phyloP scores from a whole-genome alignment of 208 protist genomes.

The Leishmania guyanensis region DNA sequence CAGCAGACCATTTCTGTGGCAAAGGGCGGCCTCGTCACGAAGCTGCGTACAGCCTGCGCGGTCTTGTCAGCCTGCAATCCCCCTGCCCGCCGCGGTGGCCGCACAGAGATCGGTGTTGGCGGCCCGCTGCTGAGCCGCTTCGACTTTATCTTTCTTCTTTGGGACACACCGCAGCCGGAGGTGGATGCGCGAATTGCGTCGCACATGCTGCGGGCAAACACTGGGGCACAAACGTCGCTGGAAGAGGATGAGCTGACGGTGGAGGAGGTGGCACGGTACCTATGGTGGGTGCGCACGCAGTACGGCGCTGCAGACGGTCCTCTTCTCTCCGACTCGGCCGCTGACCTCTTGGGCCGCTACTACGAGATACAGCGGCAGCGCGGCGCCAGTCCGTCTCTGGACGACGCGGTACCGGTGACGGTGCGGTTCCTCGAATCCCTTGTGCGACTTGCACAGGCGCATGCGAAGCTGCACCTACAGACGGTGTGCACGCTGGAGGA shows the following conservation, averaged over 20 bases:
- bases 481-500: slow-evolving; percentile 74
- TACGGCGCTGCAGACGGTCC: slow-evolving; percentile 71
- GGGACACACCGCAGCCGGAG: slow-evolving; percentile 85
- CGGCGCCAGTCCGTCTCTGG: slow-evolving; percentile 64
- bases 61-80: slow-evolving; percentile 98
- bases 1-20: slow-evolving; percentile 97
- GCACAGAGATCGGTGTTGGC: slow-evolving; percentile 93
- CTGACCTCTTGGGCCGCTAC: slow-evolving; percentile 78
- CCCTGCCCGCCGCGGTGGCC: slow-evolving; percentile 54
- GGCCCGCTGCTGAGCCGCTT: slow-evolving; percentile 96
- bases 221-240: slow-evolving; percentile 28
- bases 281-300: slow-evolving; percentile 80
- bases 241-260: slow-evolving; percentile 37
- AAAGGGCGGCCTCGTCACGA: slow-evolving; percentile 96
- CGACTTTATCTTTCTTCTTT: slow-evolving; percentile 96
- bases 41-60: slow-evolving; percentile 93
- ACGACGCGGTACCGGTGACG: slow-evolving; percentile 94
- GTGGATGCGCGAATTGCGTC: slow-evolving; percentile 88
- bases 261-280: slow-evolving; percentile 71
- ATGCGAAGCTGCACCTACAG: slow-evolving; percentile 94
- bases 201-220: slow-evolving; percentile 77
- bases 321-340: slow-evolving; percentile 67
- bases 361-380: slow-evolving; percentile 79
- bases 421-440: slow-evolving; percentile 96
- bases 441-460: slow-evolving; percentile 94